These are phyloP conservation scores for Leishmania guyanensis DNA, from an alignment of 208 protist genomes.

Conservation along the genomic window DNA sequence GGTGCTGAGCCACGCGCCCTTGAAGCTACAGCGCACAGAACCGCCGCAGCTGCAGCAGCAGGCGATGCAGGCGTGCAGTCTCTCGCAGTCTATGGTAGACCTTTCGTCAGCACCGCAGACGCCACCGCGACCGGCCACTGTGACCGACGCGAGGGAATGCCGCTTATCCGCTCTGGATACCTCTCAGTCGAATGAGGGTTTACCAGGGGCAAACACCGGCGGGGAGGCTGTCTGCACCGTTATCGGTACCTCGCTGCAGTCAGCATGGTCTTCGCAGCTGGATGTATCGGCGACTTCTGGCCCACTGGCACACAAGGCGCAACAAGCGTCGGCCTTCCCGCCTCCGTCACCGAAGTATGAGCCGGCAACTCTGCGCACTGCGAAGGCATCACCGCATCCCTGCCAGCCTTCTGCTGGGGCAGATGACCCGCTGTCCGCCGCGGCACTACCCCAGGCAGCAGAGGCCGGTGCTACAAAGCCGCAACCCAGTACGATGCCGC, in stretches of 20 bases:
- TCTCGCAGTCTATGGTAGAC: neutral
- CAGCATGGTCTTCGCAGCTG: neutral
- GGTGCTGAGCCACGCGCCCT: neutral
- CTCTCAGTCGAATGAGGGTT: neutral
- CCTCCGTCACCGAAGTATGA: neutral
- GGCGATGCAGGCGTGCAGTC: neutral
- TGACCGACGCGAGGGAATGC: neutral
- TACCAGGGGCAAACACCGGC: neutral
- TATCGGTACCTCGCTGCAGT: neutral
- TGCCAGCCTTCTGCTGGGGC: neutral
- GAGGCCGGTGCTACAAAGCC: neutral
- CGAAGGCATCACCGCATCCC: neutral
- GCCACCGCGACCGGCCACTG: conserved; percentile 5
- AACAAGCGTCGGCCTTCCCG: neutral
- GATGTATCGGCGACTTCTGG: no score
- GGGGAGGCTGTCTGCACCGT: neutral
- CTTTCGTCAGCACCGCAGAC: neutral
- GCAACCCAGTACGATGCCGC: neutral
- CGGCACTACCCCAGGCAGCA: neutral
- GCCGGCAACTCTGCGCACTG: neutral
- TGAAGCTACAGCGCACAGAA: neutral
- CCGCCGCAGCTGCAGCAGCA: neutral
- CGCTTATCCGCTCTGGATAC: neutral
- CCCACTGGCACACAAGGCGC: neutral
- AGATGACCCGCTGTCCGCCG: neutral